Conservation (phyloP, 176 grass and related monocot species). For the Bothriochloa decipiens region DNA sequence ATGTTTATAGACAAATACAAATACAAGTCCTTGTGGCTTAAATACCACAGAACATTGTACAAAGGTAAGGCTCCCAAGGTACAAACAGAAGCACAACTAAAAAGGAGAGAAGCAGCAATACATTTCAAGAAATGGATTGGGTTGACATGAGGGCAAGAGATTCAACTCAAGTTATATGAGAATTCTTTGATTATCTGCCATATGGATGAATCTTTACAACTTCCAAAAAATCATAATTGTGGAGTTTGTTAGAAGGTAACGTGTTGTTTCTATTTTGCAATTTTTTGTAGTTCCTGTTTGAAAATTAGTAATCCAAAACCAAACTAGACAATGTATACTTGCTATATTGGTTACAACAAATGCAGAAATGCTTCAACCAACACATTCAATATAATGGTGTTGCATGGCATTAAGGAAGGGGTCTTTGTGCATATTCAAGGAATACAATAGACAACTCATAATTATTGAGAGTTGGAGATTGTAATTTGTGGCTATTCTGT, state of each 20-base stretch:
- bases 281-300: slow-evolving; percentile 3
- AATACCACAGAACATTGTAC: slow-evolving; percentile 84
- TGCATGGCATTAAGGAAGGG: background rate
- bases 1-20: slow-evolving; percentile 97
- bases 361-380: background rate
- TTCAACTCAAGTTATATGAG: background rate
- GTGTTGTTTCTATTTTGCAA: background rate
- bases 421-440: background rate
- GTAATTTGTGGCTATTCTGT: slow-evolving; percentile 5
- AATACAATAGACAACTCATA: background rate
- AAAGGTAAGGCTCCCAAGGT: slow-evolving; percentile 77
- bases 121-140: slow-evolving; percentile 89
- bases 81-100: slow-evolving; percentile 86
- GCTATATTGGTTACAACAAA: slow-evolving; percentile 8
- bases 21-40: slow-evolving; percentile 91
- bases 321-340: slow-evolving; percentile 21
- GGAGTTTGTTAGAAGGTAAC: slow-evolving; percentile 23
- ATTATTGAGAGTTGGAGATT: background rate
- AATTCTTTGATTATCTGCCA: background rate
- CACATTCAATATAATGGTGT: slow-evolving; percentile 7
- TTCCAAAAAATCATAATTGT: background rate
- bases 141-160: slow-evolving; percentile 52
- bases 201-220: slow-evolving; percentile 26
- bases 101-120: slow-evolving; percentile 84
- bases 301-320: background rate